Conservation (phyloP, 306 rosid species). For the Rosa persica region DNA sequence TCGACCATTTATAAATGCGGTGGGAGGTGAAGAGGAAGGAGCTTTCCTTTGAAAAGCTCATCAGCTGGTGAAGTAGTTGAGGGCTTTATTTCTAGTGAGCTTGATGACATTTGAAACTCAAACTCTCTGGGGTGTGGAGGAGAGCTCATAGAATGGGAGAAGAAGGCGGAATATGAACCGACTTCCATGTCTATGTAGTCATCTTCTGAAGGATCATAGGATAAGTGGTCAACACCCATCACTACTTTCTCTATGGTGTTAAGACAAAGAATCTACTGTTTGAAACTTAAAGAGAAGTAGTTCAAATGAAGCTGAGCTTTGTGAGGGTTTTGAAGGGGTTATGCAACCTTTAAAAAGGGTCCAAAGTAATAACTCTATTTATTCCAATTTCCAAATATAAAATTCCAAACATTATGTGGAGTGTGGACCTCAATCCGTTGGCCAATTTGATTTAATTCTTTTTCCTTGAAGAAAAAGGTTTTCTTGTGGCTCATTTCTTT, state of each 20-base stretch:
- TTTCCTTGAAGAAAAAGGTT: neutral
- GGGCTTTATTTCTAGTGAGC: conserved; percentile 49
- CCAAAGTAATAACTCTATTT: conserved; percentile 18
- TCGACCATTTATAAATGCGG: conserved; percentile 89
- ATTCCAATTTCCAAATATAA: conserved; percentile 32
- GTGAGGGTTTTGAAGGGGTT: conserved; percentile 42
- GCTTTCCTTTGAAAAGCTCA: conserved; percentile 99
- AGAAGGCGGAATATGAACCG: conserved; percentile 57
- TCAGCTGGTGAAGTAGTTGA: conserved; percentile 90
- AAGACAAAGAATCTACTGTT: neutral
- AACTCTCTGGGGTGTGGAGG: conserved; percentile 69
- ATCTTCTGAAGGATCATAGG: conserved; percentile 65
- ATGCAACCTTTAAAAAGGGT: conserved; percentile 43
- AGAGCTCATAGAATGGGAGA: conserved; percentile 45
- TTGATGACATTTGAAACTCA: conserved; percentile 93
- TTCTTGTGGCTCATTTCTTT: conserved; percentile 24
- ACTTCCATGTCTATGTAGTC: conserved; percentile 96
- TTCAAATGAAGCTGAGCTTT: conserved; percentile 38
- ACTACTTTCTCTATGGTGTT: conserved; percentile 16
- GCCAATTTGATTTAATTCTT: conserved; percentile 23
- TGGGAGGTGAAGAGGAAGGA: conserved; percentile 96
- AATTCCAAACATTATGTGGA: conserved; percentile 25
- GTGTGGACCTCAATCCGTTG: conserved; percentile 29
- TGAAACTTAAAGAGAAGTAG: too few relatives aligned
- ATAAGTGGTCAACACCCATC: conserved; percentile 57